Percentiles rank a stretch among this genome's conserved stretches.
Conservation (phyloP, 176 grass and related monocot genomes). For the Zoysia japonica region DNA sequence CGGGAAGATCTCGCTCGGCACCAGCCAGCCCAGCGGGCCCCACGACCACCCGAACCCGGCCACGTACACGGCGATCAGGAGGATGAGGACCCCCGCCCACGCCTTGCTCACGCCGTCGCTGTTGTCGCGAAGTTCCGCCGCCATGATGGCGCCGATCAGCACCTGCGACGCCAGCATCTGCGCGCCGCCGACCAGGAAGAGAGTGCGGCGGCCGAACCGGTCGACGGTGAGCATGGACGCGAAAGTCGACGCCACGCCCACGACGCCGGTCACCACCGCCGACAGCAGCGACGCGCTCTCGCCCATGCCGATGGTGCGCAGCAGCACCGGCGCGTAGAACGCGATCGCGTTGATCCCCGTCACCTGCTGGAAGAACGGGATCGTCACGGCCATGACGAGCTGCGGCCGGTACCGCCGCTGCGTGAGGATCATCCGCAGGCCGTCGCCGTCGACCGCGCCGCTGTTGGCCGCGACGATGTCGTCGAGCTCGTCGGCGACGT, state of each 20-base stretch:
- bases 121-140: conserved; percentile 36
- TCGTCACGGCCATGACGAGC: conserved; percentile 46
- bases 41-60: conserved; percentile 72
- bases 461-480: conserved; percentile 44
- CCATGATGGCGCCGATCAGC: conserved; percentile 54
- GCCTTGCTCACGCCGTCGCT: conserved; percentile 24
- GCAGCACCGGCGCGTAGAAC: conserved; percentile 75
- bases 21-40: conserved; percentile 65
- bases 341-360: conserved; percentile 66
- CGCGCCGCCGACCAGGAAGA: conserved; percentile 51
- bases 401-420: conserved; percentile 47
- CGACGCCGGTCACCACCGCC: conserved; percentile 43
- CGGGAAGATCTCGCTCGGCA: conserved; percentile 75
- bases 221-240: conserved; percentile 49
- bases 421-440: conserved; percentile 2
- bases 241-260: conserved; percentile 6
- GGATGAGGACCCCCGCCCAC: conserved; percentile 37
- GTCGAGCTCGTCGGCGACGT: conserved; percentile 48
- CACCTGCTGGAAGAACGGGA: conserved; percentile 68
- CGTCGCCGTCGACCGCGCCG: background rate
- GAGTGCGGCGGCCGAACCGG: conserved; percentile 55
- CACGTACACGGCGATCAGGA: conserved; percentile 65
- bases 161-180: conserved; percentile 64
- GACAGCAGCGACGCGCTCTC: conserved; percentile 67
- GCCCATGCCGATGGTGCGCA: conserved; percentile 56